Conservation (phyloP, 495 filamentous ascomycete genomes). For the Chaetomidium leptoderma region DNA sequence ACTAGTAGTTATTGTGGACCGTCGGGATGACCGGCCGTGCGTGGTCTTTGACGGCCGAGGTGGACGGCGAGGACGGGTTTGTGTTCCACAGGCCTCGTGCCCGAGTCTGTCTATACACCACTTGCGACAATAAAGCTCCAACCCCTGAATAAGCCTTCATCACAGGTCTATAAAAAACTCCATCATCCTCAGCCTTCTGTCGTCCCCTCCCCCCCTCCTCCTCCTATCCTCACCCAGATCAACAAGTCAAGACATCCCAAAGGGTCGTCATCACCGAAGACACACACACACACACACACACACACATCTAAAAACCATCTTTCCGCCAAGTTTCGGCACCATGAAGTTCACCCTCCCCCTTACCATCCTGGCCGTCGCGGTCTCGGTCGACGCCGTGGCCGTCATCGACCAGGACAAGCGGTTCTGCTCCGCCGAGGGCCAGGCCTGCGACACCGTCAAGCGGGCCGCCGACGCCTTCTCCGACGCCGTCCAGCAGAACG, state of each 20-base stretch:
- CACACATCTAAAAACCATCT: slow-evolving; percentile 2
- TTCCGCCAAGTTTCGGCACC: slow-evolving; percentile 21
- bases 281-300: background rate
- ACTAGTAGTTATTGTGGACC: background rate
- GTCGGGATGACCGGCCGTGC: background rate
- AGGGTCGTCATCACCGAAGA: slow-evolving; percentile 6
- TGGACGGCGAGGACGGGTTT: background rate
- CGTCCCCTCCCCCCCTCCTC: background rate
- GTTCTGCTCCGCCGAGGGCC: slow-evolving; percentile 31
- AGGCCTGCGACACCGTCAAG: slow-evolving; percentile 39
- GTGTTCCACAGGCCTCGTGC: background rate
- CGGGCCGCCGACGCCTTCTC: slow-evolving; percentile 36
- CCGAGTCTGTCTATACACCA: background rate
- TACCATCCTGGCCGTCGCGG: slow-evolving; percentile 30
- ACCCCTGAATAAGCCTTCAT: slow-evolving; percentile 21
- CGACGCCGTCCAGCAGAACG: slow-evolving; percentile 21
- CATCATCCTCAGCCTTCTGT: background rate
- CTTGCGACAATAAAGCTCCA: slow-evolving; percentile 19
- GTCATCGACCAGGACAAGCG: slow-evolving; percentile 25
- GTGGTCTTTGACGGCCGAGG: background rate
- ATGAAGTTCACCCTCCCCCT: slow-evolving; percentile 41
- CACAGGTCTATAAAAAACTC: slow-evolving; percentile 16
- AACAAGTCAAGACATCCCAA: slow-evolving; percentile 6
- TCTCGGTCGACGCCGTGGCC: slow-evolving; percentile 27
- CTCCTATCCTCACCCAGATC: slow-evolving; percentile 7